phyloP scores from a whole-genome alignment of 768 basidiomycete species.

The Zangia roseola region DNA sequence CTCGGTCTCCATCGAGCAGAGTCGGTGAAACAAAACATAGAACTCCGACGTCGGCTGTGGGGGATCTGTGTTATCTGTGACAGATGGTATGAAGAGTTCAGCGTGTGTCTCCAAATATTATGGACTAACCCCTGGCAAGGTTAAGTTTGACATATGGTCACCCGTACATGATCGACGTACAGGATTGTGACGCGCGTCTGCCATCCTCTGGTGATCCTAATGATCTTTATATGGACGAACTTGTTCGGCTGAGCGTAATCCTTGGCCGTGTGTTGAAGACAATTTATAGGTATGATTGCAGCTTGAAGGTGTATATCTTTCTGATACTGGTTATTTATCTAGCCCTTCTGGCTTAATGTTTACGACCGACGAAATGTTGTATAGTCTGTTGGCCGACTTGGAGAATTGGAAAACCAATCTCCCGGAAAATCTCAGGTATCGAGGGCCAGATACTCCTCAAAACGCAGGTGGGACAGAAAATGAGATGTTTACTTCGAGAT shows the following conservation, averaged over 20 bases:
- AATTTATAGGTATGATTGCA: conserved; percentile 71
- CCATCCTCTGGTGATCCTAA: conserved; percentile 84
- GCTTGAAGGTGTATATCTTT: neutral
- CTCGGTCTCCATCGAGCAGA: conserved; percentile 93
- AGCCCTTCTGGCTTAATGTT: conserved; percentile 87
- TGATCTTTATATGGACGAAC: conserved; percentile 84
- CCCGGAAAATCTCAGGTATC: conserved; percentile 76
- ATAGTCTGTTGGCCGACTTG: conserved; percentile 60
- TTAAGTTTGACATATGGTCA: conserved; percentile 87
- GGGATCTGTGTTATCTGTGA: conserved; percentile 93
- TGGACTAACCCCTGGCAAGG: conserved; percentile 42
- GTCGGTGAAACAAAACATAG: conserved; percentile 78
- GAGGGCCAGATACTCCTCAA: conserved; percentile 62
- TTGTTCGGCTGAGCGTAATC: conserved; percentile 87
- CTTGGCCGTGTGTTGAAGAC: conserved; percentile 90
- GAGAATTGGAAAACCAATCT: conserved; percentile 77
- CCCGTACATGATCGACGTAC: conserved; percentile 94
- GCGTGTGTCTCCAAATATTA: neutral
- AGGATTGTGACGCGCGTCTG: conserved; percentile 93
- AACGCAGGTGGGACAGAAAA: conserved; percentile 56
- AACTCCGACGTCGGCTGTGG: conserved; percentile 89
- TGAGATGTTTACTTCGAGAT: neutral
- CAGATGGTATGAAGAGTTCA: conserved; percentile 64
- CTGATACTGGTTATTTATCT: conserved; percentile 7
- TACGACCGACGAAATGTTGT: conserved; percentile 78